Base-by-base conservation (phyloP, 805 yeast genomes). In the Myxozyma lipomycoides region DNA sequence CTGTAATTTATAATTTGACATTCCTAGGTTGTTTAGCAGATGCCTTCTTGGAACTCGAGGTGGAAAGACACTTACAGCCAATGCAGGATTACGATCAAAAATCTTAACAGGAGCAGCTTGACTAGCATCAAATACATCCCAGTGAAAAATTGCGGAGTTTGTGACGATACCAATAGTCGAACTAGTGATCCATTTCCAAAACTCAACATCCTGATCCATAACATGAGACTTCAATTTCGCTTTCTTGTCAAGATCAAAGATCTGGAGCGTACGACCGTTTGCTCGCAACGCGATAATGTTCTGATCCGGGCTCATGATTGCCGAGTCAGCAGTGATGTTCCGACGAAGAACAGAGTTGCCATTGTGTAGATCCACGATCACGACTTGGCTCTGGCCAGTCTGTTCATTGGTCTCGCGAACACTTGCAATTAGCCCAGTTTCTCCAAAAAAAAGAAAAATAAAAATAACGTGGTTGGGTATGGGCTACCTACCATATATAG, bases 271-370 rank as follows among this genome's bases (percentile, higher is more conserved):
- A 43, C 96, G 89, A 60, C 96, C 96, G 65, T 89, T 93, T 39
- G 98, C 98, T 66, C 98, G 81, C 59, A 93, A 79, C 15, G 96
- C 88, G 62, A 93, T 89, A 57, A 90, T 88, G 70, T 84, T 82
- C 68, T 84, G 81, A n/a, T 72, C 65, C 30, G 98, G 98, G 70
- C 89, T 95, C 93, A 93, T 83, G 66, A 93, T 93, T 45, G 97
- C 98, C 56, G 89, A 86, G 71, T 93, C 99, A 40, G 98, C 99
- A 49, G 86, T 78, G 96, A 93, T 93, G 68, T 86, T 85, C 71
- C 93, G 91, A 66, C 95, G 82, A 21, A 86, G 84, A 54, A 90
- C 81, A 62, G 80, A 78, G 70, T 86, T 86, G 73, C 81, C 81
- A 66, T 86, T 82, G 58, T 79, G 76, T 64, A 93, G 76, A 66